A percentile compares a stretch with the other conserved stretches of the same genome.
Conservation (phyloP, 2,329 filamentous ascomycete genomes). For the Cryphonectria nitschkei region DNA sequence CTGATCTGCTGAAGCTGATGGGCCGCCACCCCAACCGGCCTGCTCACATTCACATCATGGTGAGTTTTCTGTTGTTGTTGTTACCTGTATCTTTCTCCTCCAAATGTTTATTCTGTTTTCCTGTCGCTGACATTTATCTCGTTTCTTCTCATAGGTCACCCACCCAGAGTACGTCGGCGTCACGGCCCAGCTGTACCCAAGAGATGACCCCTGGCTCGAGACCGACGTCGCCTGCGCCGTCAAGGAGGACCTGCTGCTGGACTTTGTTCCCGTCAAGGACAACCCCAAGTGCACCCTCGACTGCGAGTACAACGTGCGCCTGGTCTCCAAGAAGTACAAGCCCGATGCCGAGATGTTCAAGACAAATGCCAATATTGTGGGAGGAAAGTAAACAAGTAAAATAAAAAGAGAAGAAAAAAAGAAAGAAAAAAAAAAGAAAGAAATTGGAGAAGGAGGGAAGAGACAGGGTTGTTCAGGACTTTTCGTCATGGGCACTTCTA, state of each 20-base stretch:
- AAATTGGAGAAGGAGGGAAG: too few species aligned
- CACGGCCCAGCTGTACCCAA: constrained; percentile 70
- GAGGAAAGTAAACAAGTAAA: neutral
- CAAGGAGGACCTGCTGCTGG: constrained; percentile 19
- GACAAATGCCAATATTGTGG: constrained; percentile 11
- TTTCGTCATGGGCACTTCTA: neutral
- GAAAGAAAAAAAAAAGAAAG: neutral
- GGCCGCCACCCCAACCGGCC: constrained; percentile 34
- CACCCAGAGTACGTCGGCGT: constrained; percentile 63
- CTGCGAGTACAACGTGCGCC: constrained; percentile 60
- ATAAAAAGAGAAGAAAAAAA: neutral
- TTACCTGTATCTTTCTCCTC: neutral
- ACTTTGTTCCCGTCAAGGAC: constrained; percentile 35
- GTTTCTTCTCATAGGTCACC: constrained; percentile 35
- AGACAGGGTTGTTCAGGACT: neutral
- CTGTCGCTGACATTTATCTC: neutral
- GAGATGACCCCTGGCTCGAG: constrained; percentile 56
- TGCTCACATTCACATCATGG: constrained; percentile 36
- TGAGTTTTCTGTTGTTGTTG: neutral
- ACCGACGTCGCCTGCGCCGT: constrained; percentile 41
- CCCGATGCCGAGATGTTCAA: constrained; percentile 6
- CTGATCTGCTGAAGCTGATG: constrained; percentile 33
- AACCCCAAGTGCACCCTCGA: constrained; percentile 68
- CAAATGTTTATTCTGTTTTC: neutral
- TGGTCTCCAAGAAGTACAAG: constrained; percentile 13